Conservation (phyloP, 169 alveolate species). For the Plasmodium billcollinsi region DNA sequence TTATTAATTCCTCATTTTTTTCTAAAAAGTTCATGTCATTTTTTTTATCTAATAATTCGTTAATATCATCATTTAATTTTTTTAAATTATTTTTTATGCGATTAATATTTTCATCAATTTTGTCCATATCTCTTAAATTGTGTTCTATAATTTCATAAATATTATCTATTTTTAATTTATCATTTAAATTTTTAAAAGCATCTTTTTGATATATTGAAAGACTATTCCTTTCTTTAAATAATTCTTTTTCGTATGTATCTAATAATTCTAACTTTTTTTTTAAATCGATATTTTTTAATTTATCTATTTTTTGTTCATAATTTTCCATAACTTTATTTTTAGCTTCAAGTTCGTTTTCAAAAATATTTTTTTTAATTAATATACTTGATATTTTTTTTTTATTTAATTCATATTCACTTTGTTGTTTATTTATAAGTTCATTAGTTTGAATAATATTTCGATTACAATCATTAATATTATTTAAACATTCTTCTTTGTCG, state of each 20-base stretch:
- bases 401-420: slow-evolving; percentile 35
- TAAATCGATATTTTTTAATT: slow-evolving; percentile 25
- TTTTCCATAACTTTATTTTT: slow-evolving; percentile 7
- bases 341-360: slow-evolving; percentile 50
- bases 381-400: slow-evolving; percentile 40
- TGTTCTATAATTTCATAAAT: slow-evolving; percentile 38
- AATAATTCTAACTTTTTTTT: slow-evolving; percentile 28
- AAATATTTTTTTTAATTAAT: slow-evolving; percentile 22
- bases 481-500: slow-evolving; percentile 46
- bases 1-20: neutral
- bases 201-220: slow-evolving; percentile 34
- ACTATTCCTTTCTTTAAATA: slow-evolving; percentile 44
- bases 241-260: slow-evolving; percentile 18
- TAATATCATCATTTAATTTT: slow-evolving; percentile 57
- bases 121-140: slow-evolving; percentile 23
- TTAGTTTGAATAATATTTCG: slow-evolving; percentile 35
- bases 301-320: slow-evolving; percentile 32
- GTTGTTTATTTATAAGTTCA: slow-evolving; percentile 22
- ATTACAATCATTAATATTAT: slow-evolving; percentile 12
- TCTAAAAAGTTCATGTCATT: slow-evolving; percentile 21
- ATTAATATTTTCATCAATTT: slow-evolving; percentile 33
- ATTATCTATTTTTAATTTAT: slow-evolving; percentile 23
- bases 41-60: slow-evolving; percentile 42
- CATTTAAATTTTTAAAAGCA: slow-evolving; percentile 22
- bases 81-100: slow-evolving; percentile 58